A percentile compares a stretch with the other conserved stretches of the same genome.
phyloP scores from a whole-genome alignment of 495 filamentous ascomycete genomes.

The Xanthoparmelia taractica region DNA sequence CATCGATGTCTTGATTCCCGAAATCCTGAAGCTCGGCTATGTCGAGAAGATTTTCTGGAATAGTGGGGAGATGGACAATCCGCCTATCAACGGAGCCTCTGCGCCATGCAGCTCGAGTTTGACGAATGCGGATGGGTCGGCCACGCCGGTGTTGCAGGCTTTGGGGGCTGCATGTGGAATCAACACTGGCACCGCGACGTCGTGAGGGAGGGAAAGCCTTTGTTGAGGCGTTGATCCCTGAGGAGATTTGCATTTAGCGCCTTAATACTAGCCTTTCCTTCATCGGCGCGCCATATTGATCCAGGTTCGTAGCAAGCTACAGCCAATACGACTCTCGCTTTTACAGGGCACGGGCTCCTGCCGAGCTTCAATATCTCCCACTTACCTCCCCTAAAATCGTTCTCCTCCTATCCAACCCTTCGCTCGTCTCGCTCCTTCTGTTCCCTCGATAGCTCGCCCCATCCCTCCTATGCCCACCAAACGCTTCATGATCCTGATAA shows the following conservation, averaged over 20 bases:
- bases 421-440: conserved; percentile 2
- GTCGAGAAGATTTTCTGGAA: conserved; percentile 29
- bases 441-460: not conserved
- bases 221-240: not conserved
- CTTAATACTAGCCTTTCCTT: not conserved
- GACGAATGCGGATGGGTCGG: conserved; percentile 20
- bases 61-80: conserved; percentile 14
- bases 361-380: not conserved
- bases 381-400: conserved; percentile 12
- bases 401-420: conserved; percentile 2
- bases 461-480: not conserved
- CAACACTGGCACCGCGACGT: conserved; percentile 1
- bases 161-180: conserved; percentile 11
- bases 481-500: not conserved
- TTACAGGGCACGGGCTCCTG: not conserved
- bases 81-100: conserved; percentile 1
- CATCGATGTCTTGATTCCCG: conserved; percentile 16
- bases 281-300: not conserved
- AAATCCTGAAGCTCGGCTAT: conserved; percentile 18
- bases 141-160: conserved; percentile 20
- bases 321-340: not conserved
- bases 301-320: not conserved
- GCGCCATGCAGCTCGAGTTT: conserved; percentile 24
- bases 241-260: not conserved
- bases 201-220: not conserved